phyloP scores from a whole-genome alignment of 441 rosid species.

The California macrophylla region DNA sequence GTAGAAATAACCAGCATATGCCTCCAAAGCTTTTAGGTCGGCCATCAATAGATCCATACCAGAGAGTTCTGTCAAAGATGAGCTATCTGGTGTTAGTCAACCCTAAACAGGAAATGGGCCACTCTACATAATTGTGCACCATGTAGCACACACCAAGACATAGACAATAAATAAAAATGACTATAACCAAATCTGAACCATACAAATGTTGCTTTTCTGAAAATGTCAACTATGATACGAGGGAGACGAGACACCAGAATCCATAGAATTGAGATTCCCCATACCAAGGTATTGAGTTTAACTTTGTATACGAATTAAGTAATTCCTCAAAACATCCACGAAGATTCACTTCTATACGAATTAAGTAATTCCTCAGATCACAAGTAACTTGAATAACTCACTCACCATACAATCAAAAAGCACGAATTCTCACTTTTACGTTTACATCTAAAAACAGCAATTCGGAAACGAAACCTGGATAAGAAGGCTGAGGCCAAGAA shows the following conservation, averaged over 20 bases:
- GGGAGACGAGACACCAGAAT: not conserved
- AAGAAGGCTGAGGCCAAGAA: constrained; percentile 62
- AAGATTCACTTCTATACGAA: not conserved
- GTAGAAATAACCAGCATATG: constrained; percentile 57
- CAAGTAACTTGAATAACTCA: not conserved
- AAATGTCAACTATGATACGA: not conserved
- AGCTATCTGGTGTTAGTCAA: constrained; percentile 11
- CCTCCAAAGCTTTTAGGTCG: constrained; percentile 79
- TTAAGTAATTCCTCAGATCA: too few relatives aligned
- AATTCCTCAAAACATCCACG: not conserved
- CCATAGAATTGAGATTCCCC: not conserved
- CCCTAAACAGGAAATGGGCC: not conserved
- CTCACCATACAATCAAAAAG: not conserved
- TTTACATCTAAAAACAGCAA: not conserved
- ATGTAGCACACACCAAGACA: not conserved
- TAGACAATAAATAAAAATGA: not conserved
- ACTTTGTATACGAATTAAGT: not conserved
- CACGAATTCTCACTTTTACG: not conserved
- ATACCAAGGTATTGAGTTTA: not conserved
- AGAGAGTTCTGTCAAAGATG: constrained; percentile 44
- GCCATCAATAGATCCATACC: constrained; percentile 83
- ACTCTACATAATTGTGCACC: not conserved
- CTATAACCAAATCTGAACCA: not conserved
- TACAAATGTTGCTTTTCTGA: not conserved
- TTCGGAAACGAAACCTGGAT: constrained; percentile 42